Conservation (phyloP, 2,329 filamentous ascomycete genomes). For the Rasamsonia emersonii region DNA sequence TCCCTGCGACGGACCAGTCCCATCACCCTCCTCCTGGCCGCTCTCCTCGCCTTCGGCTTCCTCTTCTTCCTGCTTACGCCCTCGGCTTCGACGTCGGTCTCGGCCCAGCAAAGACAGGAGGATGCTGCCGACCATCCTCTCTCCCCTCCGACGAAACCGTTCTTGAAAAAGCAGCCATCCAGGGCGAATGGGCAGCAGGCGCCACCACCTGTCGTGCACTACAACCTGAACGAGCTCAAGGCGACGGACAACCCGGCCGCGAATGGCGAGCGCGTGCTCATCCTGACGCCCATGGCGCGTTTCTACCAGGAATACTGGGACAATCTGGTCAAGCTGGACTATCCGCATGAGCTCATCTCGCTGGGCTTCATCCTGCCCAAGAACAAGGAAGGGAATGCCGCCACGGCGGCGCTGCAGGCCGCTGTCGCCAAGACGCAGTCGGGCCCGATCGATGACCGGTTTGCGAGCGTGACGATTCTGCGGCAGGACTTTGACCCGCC, state of each 20-base stretch:
- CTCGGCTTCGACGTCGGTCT: conserved; percentile 42
- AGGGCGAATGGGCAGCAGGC: conserved; percentile 41
- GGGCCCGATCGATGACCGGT: conserved; percentile 69
- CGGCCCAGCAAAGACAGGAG: conserved; percentile 42
- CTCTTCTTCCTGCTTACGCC: conserved; percentile 55
- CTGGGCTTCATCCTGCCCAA: conserved; percentile 95
- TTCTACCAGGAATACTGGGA: conserved; percentile 97
- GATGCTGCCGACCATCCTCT: conserved; percentile 60
- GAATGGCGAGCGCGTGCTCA: conserved; percentile 77
- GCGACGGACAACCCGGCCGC: conserved; percentile 65
- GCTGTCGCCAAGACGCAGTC: conserved; percentile 80
- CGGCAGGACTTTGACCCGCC: conserved; percentile 90
- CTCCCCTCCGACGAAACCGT: conserved; percentile 65
- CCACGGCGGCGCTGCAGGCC: conserved; percentile 72
- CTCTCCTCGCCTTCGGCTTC: conserved; percentile 63
- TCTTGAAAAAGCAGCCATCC: conserved; percentile 54
- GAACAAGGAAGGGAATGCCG: conserved; percentile 81
- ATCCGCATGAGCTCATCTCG: conserved; percentile 90
- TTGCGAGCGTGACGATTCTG: conserved; percentile 88
- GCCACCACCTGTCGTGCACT: conserved; percentile 81
- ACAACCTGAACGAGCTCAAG: conserved; percentile 92
- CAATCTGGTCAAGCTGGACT: conserved; percentile 72
- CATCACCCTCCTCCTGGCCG: conserved; percentile 63
- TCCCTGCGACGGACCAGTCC: conserved; percentile 71
- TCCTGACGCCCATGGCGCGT: conserved; percentile 83